Evolutionary conservation across 2,329 filamentous ascomycete species (phyloP), one percentile per base, ranked within the genome.

Genomic region (Cercospora sp.): DNA sequence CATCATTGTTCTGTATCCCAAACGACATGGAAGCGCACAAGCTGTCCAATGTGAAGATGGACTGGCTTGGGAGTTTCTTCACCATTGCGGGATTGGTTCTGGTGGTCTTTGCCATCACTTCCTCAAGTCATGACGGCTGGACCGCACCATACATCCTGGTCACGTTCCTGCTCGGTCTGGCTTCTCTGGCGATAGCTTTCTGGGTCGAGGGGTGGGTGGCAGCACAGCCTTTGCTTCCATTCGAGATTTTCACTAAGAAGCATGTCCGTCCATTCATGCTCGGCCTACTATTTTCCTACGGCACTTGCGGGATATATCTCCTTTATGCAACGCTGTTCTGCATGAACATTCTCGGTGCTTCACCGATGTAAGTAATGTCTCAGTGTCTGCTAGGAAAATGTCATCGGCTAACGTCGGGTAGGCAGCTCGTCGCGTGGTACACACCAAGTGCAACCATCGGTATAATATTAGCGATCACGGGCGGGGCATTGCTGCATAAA

Each of bases 201-300:
- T 94, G 92, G 69, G 82, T 94, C 3, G 90, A 95, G 80, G 88
- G 88, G 0, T 91, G 88, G 87, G 84, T 92, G 0, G 87, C 90
- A 0, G 77, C 84, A 16, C 84, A 89, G 62, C 92, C 92, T 0
- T 81, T 95, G 0, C 81, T 95, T 0, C 91, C 92, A 0, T 81
- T 84, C 0, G 90, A 90, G 21, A 79, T 94, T 26, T 94, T 95
- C 80, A 80, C 82, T 21, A 86, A 90, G 3, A 89, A 88, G 69
- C 89, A 88, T 63, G 91, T 94, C 87, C 86, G 83, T 37, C 84
- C 89, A 0, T 79, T 93, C 16, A 81, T 85, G 2, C 70, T 87
- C 1, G 85, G 87, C 0, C 80, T 92, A 9, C 86, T 91, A 60
- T 87, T 91, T 73, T 82, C 86, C 0, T 93, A 92, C 67, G 91